Evolutionary conservation across 805 yeast species (phyloP).

Genomic region (Ogataea wickerhamii): DNA sequence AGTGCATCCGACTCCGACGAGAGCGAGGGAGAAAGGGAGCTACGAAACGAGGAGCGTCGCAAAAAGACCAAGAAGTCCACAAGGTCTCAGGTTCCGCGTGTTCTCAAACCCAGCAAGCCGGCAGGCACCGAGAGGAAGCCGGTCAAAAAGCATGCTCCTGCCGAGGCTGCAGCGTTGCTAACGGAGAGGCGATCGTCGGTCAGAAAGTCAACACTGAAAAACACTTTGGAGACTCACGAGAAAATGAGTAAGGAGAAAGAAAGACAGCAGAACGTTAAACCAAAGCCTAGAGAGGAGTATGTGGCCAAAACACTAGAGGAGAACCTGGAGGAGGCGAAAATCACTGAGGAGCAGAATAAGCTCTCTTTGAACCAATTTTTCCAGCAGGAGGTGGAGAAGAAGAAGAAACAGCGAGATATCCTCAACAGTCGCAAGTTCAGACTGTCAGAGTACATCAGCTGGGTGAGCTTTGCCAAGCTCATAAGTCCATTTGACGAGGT

Average conservation of each 20-base stretch:
- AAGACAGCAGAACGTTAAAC: conserved; percentile 35
- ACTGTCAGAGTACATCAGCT: conserved; percentile 57
- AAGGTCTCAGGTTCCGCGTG: conserved; percentile 38
- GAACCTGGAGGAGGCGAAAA: conserved; percentile 74
- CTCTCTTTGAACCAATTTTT: conserved; percentile 71
- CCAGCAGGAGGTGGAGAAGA: conserved; percentile 80
- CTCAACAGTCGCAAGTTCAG: conserved; percentile 62
- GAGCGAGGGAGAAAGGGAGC: conserved; percentile 43
- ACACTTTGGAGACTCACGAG: conserved; percentile 71
- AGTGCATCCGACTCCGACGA: conserved; percentile 53
- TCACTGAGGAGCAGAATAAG: conserved; percentile 76
- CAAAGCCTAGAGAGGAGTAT: conserved; percentile 33
- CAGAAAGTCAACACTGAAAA: conserved; percentile 72
- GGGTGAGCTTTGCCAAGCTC: conserved; percentile 42
- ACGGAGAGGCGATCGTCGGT: conserved; percentile 66
- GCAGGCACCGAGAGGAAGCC: conserved; percentile 29
- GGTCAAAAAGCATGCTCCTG: conserved; percentile 22
- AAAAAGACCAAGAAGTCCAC: conserved; percentile 37
- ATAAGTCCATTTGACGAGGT: conserved; percentile 66
- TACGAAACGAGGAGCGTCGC: conserved; percentile 30
- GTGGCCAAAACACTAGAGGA: conserved; percentile 65
- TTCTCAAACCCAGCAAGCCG: conserved; percentile 20
- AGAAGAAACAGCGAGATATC: conserved; percentile 70
- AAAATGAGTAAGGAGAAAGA: conserved; percentile 67
- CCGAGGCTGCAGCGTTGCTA: conserved; percentile 29